phyloP scores from a whole-genome alignment of 805 yeast species.

The Tetrapisispora fleetii region DNA sequence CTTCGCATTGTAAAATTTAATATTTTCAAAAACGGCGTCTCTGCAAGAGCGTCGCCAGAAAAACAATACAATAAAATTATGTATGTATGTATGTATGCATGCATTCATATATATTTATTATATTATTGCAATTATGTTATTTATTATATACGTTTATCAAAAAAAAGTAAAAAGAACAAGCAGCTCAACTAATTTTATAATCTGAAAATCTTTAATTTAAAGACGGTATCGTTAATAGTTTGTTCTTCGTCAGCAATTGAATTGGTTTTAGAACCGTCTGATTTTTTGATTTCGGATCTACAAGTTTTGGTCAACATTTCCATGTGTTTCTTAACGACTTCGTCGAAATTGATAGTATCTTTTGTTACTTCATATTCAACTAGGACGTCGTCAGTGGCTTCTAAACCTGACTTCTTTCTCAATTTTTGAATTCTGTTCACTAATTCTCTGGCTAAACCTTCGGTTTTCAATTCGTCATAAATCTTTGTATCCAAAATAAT shows the following conservation, averaged over 20 bases:
- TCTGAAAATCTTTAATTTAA: conserved; percentile 68
- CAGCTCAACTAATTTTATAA: conserved; percentile 29
- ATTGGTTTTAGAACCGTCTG: conserved; percentile 34
- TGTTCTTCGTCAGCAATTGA: conserved; percentile 86
- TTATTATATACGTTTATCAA: background rate
- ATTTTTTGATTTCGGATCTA: conserved; percentile 41
- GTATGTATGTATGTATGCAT: no score
- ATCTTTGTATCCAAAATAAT: conserved; percentile 80
- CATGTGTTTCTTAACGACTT: conserved; percentile 52
- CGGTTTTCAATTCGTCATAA: conserved; percentile 80
- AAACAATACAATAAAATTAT: no score
- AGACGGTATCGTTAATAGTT: conserved; percentile 65
- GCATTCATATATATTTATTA: background rate
- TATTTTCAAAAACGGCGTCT: no score
- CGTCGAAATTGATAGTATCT: conserved; percentile 53
- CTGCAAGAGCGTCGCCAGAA: no score
- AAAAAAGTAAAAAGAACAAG: background rate
- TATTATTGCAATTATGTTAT: background rate
- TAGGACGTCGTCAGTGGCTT: conserved; percentile 87
- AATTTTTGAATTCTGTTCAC: conserved; percentile 95
- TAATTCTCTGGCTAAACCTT: conserved; percentile 93
- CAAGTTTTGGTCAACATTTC: conserved; percentile 70
- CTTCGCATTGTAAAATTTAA: no score
- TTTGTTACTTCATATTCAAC: conserved; percentile 67
- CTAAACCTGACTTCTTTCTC: conserved; percentile 91